Conservation (phyloP, 176 grass and related monocot species). For the Urochloa ruziziensis region DNA sequence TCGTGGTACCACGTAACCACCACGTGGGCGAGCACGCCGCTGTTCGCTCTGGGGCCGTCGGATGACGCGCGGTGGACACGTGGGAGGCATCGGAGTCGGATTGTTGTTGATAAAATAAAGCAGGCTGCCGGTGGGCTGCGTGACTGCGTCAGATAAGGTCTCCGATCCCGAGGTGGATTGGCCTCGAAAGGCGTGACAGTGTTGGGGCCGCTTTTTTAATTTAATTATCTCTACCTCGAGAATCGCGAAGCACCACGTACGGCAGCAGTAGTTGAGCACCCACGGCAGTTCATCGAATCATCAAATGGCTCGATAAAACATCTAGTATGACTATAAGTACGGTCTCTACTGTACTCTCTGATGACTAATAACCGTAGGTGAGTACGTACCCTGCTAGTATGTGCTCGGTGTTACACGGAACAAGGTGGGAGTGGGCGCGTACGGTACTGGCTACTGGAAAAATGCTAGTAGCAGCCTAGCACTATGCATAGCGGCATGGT, state of each 20-base stretch:
- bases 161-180: slow-evolving; percentile 74
- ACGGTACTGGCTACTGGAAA: background rate
- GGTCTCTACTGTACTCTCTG: too few species aligned
- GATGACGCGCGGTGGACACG: background rate
- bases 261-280: background rate
- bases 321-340: too few species aligned
- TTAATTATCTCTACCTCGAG: background rate
- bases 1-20: slow-evolving; percentile 27
- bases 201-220: background rate
- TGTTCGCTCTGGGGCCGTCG: slow-evolving; percentile 11
- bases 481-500: background rate
- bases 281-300: background rate
- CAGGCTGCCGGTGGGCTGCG: slow-evolving; percentile 5
- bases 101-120: background rate
- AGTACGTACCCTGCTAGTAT: background rate
- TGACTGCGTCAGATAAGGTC: slow-evolving; percentile 16
- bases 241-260: background rate
- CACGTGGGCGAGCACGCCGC: slow-evolving; percentile 19
- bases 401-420: background rate
- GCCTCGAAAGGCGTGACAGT: slow-evolving; percentile 16
- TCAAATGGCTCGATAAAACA: background rate
- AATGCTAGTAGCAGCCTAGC: background rate
- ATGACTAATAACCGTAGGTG: too few species aligned
- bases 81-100: background rate
- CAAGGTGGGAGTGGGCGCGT: too few species aligned